These are phyloP conservation scores for Geosmithia morbida DNA, from an alignment of 2,329 filamentous ascomycete species.

Conservation along the genomic window DNA sequence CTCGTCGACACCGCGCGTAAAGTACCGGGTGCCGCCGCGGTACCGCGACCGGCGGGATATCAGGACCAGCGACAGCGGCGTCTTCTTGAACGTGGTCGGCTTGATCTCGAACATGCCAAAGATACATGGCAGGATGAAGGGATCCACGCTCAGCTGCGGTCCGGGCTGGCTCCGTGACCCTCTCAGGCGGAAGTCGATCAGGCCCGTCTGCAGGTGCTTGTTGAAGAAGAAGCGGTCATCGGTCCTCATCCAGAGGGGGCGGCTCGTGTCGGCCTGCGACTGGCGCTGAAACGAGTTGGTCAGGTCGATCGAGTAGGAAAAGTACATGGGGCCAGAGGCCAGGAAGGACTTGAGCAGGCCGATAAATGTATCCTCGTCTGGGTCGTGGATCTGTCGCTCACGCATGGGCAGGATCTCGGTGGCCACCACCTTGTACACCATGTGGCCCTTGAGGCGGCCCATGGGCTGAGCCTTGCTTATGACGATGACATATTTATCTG, in stretches of 20 bases:
- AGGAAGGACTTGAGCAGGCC: constrained; percentile 68
- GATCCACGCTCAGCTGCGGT: constrained; percentile 65
- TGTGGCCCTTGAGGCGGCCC: constrained; percentile 85
- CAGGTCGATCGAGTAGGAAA: constrained; percentile 92
- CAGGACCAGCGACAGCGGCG: constrained; percentile 68
- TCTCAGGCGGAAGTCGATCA: constrained; percentile 71
- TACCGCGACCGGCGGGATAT: constrained; percentile 83
- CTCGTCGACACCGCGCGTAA: constrained; percentile 87
- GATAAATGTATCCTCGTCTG: constrained; percentile 88
- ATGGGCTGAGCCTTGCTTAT: constrained; percentile 90
- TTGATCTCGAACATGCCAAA: constrained; percentile 92
- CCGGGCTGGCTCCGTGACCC: constrained; percentile 50
- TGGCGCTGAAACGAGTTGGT: constrained; percentile 97
- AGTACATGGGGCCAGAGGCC: constrained; percentile 83
- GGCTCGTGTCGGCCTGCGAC: constrained; percentile 54
- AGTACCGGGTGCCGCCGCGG: constrained; percentile 83
- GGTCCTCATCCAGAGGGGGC: constrained; percentile 77
- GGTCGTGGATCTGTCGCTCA: constrained; percentile 80
- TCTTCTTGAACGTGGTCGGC: constrained; percentile 73
- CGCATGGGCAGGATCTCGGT: constrained; percentile 91
- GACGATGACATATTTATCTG: constrained; percentile 89
- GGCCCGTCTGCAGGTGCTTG: constrained; percentile 74
- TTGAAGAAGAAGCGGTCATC: constrained; percentile 99
- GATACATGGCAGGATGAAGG: constrained; percentile 89
- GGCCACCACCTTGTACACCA: constrained; percentile 82